phyloP scores from a whole-genome alignment of 768 basidiomycete species.

The Lyophyllum semitale region DNA sequence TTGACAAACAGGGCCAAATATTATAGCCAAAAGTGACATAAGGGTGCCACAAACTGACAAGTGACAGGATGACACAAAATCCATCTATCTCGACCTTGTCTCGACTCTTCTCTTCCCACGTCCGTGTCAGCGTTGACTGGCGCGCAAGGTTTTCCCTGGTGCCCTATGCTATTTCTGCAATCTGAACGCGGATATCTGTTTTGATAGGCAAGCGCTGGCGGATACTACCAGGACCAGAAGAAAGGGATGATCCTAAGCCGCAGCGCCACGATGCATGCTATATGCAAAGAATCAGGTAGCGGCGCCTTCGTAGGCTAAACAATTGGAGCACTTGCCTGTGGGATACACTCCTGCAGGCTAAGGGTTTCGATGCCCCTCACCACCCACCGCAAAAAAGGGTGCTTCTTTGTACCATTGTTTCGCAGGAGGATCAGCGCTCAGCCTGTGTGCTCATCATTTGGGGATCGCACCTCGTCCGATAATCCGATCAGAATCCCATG shows the following conservation, averaged over 20 bases:
- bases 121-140: constrained; percentile 14
- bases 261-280: constrained; percentile 15
- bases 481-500: constrained; percentile 33
- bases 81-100: not conserved
- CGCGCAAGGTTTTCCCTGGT: not conserved
- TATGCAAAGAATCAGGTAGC: no score
- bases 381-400: not conserved
- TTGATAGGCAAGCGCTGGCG: not conserved
- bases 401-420: constrained; percentile 21
- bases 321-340: not conserved
- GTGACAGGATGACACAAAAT: constrained; percentile 3
- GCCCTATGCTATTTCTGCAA: constrained; percentile 3
- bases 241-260: not conserved
- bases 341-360: not conserved
- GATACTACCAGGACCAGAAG: not conserved
- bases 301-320: no score
- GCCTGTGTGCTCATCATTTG: constrained; percentile 20
- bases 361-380: constrained; percentile 2
- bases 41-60: not conserved
- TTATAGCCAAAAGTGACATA: no score
- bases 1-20: not conserved
- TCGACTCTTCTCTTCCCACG: constrained; percentile 10
- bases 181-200: not conserved
- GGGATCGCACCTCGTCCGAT: constrained; percentile 19
- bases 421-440: constrained; percentile 26